Conservation (phyloP, 1,139 yeast species). For the Kodamaea fungicola region DNA sequence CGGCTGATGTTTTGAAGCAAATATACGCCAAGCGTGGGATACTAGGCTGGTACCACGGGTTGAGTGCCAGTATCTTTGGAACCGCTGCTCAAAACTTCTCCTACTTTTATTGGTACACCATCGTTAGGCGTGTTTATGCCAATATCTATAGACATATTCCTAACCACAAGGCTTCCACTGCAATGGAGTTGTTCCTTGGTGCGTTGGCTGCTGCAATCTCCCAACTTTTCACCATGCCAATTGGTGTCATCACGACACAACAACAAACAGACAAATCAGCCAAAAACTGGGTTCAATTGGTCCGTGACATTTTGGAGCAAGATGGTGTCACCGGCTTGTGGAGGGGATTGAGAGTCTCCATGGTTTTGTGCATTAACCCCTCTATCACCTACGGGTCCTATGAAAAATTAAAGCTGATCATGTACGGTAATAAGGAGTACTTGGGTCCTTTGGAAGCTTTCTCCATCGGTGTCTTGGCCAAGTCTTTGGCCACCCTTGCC, state of each 20-base stretch:
- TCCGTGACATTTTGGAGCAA: conserved; percentile 55
- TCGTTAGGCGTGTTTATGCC: conserved; percentile 60
- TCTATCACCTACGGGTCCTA: conserved; percentile 84
- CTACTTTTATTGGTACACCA: conserved; percentile 84
- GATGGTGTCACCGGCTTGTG: conserved; percentile 75
- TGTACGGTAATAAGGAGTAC: conserved; percentile 45
- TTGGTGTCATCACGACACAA: conserved; percentile 77
- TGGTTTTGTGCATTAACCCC: conserved; percentile 79
- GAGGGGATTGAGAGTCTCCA: conserved; percentile 80
- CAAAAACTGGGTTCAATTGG: conserved; percentile 43
- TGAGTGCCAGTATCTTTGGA: conserved; percentile 66
- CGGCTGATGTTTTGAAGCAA: conserved; percentile 60
- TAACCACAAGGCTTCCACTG: conserved; percentile 49
- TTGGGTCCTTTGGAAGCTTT: conserved; percentile 69
- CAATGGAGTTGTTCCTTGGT: conserved; percentile 73
- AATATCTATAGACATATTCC: conserved; percentile 37
- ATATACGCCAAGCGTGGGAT: conserved; percentile 60
- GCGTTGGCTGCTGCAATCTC: conserved; percentile 85
- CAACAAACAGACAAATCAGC: conserved; percentile 64
- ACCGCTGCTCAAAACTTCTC: conserved; percentile 80
- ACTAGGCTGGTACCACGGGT: conserved; percentile 73
- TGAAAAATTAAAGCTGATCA: conserved; percentile 59
- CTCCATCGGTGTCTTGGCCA: conserved; percentile 72
- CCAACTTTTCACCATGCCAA: conserved; percentile 79
- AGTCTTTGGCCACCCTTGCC: conserved; percentile 72